These are phyloP conservation scores for Logfia minima DNA, from an alignment of 129 eudicot genomes.

Conservation along the genomic window DNA sequence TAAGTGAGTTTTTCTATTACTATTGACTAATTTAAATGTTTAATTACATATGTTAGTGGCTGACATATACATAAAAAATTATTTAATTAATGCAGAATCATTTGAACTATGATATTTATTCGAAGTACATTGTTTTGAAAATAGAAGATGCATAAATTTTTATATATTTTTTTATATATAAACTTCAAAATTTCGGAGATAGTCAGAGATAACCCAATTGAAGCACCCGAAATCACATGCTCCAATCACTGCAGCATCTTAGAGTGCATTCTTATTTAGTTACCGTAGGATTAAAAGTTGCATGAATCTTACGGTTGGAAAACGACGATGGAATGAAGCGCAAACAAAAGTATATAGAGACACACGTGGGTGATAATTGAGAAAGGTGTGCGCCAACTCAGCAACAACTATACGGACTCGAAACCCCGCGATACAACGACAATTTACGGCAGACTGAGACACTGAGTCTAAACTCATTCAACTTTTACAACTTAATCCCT, in stretches of 20 bases:
- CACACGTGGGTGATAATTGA: slow-evolving; percentile 15
- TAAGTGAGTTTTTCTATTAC: no score
- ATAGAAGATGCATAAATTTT: no score
- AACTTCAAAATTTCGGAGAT: no score
- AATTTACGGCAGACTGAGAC: slow-evolving; percentile 30
- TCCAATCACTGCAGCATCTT: slow-evolving; percentile 24
- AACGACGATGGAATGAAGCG: slow-evolving; percentile 11
- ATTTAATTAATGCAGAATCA: no score
- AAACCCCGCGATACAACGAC: slow-evolving; percentile 17
- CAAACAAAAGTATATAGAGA: slow-evolving; percentile 3
- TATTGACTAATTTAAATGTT: no score
- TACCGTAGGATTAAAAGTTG: slow-evolving; percentile 25
- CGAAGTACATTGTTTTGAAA: no score
- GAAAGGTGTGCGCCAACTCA: slow-evolving; percentile 35
- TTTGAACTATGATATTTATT: no score
- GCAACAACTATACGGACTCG: slow-evolving; percentile 35
- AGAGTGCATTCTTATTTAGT: slow-evolving; percentile 1
- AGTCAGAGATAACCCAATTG: no score
- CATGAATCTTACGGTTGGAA: slow-evolving; percentile 26
- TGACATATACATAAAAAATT: no score
- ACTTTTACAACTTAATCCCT: slow-evolving; percentile 13
- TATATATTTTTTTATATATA: no score
- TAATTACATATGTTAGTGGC: no score
- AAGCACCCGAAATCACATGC: slow-evolving; percentile 28
- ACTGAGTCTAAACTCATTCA: not conserved